Base-by-base conservation (phyloP, 164 flowering plant species). In the Aristolochia californica region DNA sequence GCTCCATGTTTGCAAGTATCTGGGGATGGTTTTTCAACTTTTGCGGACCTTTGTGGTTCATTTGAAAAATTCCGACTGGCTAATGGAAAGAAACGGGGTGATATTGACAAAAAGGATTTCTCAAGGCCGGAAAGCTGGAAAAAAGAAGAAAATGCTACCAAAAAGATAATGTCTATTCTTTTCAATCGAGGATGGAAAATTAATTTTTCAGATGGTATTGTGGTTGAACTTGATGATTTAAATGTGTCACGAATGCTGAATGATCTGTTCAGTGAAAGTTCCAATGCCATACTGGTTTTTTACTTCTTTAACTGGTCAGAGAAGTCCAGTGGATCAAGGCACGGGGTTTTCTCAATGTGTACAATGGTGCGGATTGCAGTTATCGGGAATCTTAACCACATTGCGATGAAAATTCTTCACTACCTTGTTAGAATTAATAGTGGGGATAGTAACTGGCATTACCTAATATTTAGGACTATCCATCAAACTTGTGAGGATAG, bases 261-360 rank as follows among this genome's bases (percentile, higher is more conserved):
- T 45, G 72, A 58, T 52, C 28, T 78, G 50, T 80, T 52, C 62
- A 55, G 66, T 20, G 73, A 65, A 63, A 74, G 70, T 57, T 63
- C 45, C 13, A 72, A 73, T 66, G 79, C 82, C 48, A 49, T 54
- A 20, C 74, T 77, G 51, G 64, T 70, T 60, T 57, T 74, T 13
- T 64, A 61, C 67, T 77, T 77, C 66, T 77, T 73, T 57, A 68
- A 55, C 56, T 77, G 79, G 84, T 77, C 48, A 20, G 72, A 75
- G 40, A 60, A 22, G 18, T 67, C 58, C 34, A 45, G 25, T 9
- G 71, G 68, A 12, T 60, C 55, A 15, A 54, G 61, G 44, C 74
- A 66, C 53, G 55, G 67, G 8, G 50, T 77, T 40, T 62, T 21
- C 51, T 57, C 73, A 0, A 30, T 70, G 23, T 77, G 81, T 72